Evolutionary conservation across 116 monocot genomes (phyloP).

Genomic region (Thalassia testudinum): DNA sequence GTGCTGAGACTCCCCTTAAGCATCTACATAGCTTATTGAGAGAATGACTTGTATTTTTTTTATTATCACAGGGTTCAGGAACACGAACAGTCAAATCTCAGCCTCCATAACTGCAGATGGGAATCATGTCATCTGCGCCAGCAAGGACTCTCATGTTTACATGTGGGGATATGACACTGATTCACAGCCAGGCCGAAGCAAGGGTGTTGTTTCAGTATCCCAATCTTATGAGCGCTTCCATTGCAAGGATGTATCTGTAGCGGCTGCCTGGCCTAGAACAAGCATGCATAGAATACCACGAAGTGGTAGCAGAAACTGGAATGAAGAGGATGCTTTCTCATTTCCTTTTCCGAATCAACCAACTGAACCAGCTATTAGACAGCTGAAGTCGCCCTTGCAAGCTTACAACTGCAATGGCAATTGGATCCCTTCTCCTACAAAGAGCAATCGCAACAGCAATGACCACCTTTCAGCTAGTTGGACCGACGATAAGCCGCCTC

Average conservation of each 20-base stretch:
- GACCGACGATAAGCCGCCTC: slow-evolving; percentile 30
- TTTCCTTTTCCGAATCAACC: neutral
- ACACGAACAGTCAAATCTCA: slow-evolving; percentile 90
- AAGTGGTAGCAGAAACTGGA: slow-evolving; percentile 4
- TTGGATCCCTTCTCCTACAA: neutral
- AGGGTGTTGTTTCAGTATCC: slow-evolving; percentile 20
- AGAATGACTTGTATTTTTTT: neutral
- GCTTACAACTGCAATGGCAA: slow-evolving; percentile 5
- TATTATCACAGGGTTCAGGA: slow-evolving; percentile 54
- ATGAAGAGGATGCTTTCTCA: slow-evolving; percentile 6
- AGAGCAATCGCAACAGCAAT: slow-evolving; percentile 2
- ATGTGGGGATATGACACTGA: slow-evolving; percentile 64
- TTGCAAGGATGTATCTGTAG: slow-evolving; percentile 62
- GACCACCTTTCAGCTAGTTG: slow-evolving; percentile 27
- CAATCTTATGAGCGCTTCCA: slow-evolving; percentile 77
- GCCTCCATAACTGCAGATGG: slow-evolving; percentile 70
- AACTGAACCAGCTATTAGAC: slow-evolving; percentile 1
- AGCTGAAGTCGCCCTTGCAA: slow-evolving; percentile 8
- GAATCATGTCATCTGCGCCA: slow-evolving; percentile 67
- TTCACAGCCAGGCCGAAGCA: slow-evolving; percentile 30
- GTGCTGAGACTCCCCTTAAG: too few relatives aligned
- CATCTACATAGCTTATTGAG: too few relatives aligned
- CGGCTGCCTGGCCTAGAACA: slow-evolving; percentile 56
- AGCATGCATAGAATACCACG: slow-evolving; percentile 1
- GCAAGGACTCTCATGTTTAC: slow-evolving; percentile 87